Base-by-base conservation (phyloP, 768 basidiomycete species). In the Leccinum imitatum region DNA sequence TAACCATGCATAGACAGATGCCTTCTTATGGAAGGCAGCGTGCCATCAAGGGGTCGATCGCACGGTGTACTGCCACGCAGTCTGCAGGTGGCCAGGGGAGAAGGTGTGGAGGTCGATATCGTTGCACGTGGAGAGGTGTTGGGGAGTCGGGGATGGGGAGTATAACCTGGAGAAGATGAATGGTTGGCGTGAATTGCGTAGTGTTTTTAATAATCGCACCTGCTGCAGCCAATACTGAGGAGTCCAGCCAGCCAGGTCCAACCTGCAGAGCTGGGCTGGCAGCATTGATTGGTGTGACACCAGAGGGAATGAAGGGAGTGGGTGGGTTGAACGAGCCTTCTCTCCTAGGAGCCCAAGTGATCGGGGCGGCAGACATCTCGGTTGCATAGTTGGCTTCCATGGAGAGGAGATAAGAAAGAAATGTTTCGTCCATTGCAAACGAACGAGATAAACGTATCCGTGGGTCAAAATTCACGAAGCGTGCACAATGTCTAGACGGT, bases 1-100 rank as follows among this genome's bases (percentile, higher is more conserved):
- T 62, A 25, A 4, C 61, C 59, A 15, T 56, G 60, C 54, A 53
- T 33, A 19, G 37, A 25, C 11, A 63, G 52, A 25, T 63, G 62
- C 30, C 17, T 27, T 55, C 52, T 57, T 21, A 57, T 44, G 11
- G 55, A 63, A 31, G 3, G 17, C 30, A 50, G 23, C 5, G 55
- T 41, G 9, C 55, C 60, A 19, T 62, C 46, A 14, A 63, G 55
- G 0, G 52, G 25, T 41, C 52, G 55, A 17, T 35, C n/a, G 15
- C 61, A 57, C 13, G 53, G 48, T 10, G 7, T 47, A 25, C 25
- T 50, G 21, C 50, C 17, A 50, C 54, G 3, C 19, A 62, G 46
- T 23, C 50, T 37, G 50, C 61, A 62, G 10, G 53, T 21, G 15
- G n/a, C 30, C n/a, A 31, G 13, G n/a, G 11, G 21, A n/a, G 50